These are phyloP conservation scores for Ophiostoma quercus DNA, from an alignment of 2,329 filamentous ascomycete genomes.

Conservation along the genomic window DNA sequence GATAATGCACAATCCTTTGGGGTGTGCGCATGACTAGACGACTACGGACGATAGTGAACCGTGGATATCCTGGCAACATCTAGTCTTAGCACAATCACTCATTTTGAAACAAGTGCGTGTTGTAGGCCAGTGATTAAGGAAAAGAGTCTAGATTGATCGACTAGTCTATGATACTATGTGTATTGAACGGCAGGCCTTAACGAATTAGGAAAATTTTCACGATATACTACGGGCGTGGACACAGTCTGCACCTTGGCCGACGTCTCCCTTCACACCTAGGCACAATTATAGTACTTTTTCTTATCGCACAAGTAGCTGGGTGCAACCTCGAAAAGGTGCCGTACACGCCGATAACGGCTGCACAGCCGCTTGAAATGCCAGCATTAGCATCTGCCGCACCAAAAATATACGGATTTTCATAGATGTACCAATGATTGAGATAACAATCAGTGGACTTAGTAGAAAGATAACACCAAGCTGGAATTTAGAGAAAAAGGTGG, in stretches of 20 bases:
- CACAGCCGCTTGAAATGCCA: neutral
- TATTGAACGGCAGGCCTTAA: constrained; percentile 12
- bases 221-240: neutral
- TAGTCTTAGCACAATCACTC: constrained; percentile 1
- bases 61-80: constrained; percentile 1
- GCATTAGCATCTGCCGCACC: neutral
- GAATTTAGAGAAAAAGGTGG: neutral
- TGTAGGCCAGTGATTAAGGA: neutral
- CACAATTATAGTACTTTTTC: constrained; percentile 14
- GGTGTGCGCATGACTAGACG: constrained; percentile 15
- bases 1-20: constrained; percentile 10
- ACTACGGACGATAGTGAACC: neutral
- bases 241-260: neutral
- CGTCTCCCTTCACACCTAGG: constrained; percentile 14
- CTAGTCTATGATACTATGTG: neutral
- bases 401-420: neutral
- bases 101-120: constrained; percentile 5
- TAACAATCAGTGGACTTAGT: constrained; percentile 6
- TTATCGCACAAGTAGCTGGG: constrained; percentile 5
- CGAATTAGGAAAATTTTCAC: constrained; percentile 15
- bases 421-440: neutral
- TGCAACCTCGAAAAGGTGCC: constrained; percentile 9
- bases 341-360: constrained; percentile 13
- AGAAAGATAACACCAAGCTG: neutral
- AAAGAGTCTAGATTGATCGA: constrained; percentile 16